Base-by-base conservation (phyloP, 2,329 filamentous ascomycete genomes). In the Purpureocillium takamizusanense region DNA sequence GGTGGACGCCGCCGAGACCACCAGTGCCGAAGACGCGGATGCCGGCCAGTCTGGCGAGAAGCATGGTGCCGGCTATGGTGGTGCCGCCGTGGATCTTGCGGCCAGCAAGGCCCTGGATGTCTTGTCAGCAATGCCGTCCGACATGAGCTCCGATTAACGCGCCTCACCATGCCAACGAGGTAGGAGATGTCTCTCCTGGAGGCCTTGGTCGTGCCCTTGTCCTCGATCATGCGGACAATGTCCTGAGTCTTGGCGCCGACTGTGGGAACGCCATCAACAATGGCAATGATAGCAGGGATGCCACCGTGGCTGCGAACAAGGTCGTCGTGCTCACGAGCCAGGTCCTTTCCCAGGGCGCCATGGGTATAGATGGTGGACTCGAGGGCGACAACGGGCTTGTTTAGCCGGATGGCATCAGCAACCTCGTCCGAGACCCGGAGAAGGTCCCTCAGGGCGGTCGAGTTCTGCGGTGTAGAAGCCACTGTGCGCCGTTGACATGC, bases 361-460 rank as follows among this genome's bases (percentile, higher is more conserved):
- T 98, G 92, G 1, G 92, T 98, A 62, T 98, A 97, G 50, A 98
- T 97, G 4, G 92, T 95, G 2, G 86, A 88, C 62, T 98, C 92
- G 4, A 98, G 72, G 13, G 90, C 92, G 10, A 98, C 89, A 4
- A 98, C 81, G 1, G 92, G 90, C 51, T 78, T 81, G 40, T 81
- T 79, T 11, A 77, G 74, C 31, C 76, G 69, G 35, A 95, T 60
- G 30, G 89, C 90, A 55, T 87, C 78, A 37, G 72, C 68, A 11
- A 98, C 82, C 61, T 97, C 90, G 36, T 90, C 82, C 1, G 86
- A 89, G 31, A 95, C 69, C 38, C 70, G 74, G 40, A 94, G 72
- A 43, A 87, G 49, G 31, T 57, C 50, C 11, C 40, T 38, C 27
- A 44, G 16, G 12, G 36, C 40, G 17, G 38, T 7, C 27, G 37